These are phyloP conservation scores for Serpula lacrymans DNA, from an alignment of 768 basidiomycete species.

Conservation along the genomic window DNA sequence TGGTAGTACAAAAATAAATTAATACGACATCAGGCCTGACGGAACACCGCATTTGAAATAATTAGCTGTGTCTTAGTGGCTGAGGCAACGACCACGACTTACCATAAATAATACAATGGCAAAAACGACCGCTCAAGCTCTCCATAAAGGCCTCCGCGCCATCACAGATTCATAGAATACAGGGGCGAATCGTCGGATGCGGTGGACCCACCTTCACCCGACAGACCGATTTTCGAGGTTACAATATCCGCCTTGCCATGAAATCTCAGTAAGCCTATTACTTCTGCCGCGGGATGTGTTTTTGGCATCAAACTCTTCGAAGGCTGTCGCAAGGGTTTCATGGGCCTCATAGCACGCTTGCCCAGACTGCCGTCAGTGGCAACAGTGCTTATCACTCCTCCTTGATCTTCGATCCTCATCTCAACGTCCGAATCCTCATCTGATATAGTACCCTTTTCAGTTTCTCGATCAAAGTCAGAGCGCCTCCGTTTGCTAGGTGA, in stretches of 20 bases:
- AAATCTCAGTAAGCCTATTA: constrained; percentile 18
- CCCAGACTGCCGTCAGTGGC: constrained; percentile 22
- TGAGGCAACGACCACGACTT: constrained; percentile 12
- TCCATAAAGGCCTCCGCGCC: neutral
- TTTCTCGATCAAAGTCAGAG: constrained; percentile 15
- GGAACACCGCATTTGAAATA: constrained; percentile 15
- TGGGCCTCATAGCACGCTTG: constrained; percentile 24
- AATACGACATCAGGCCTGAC: constrained; percentile 16
- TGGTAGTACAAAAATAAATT: constrained; percentile 11
- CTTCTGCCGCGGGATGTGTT: constrained; percentile 21
- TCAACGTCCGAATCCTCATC: constrained; percentile 13
- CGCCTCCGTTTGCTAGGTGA: constrained; percentile 38
- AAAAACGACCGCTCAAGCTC: constrained; percentile 5
- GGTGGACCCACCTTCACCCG: no score
- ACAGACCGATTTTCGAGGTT: no score
- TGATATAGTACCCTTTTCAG: constrained; percentile 14
- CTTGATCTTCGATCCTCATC: constrained; percentile 21
- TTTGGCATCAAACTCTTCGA: constrained; percentile 24
- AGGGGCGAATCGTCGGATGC: constrained; percentile 21
- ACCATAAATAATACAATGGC: constrained; percentile 19
- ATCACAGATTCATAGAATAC: constrained; percentile 13
- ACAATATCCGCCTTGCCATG: constrained; percentile 30
- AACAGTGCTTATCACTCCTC: constrained; percentile 17
- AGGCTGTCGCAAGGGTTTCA: constrained; percentile 35
- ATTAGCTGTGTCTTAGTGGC: constrained; percentile 19